phyloP scores from a whole-genome alignment of 257 asterid species.

The Lavandula angustifolia region DNA sequence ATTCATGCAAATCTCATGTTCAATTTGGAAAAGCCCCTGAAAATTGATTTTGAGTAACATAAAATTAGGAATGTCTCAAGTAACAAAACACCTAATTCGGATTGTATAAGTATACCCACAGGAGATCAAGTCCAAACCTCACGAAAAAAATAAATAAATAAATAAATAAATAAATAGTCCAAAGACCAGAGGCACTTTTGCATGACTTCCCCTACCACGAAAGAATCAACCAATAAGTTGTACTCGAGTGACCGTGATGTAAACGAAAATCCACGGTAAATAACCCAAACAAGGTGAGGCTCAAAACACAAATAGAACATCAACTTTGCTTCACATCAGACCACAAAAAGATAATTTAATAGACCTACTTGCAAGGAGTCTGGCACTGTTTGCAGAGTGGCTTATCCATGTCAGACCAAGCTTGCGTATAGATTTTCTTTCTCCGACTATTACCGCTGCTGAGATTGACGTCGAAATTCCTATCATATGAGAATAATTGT shows the following conservation, averaged over 20 bases:
- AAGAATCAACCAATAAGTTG: slow-evolving; percentile 25
- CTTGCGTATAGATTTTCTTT: slow-evolving; percentile 71
- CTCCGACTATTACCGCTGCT: slow-evolving; percentile 49
- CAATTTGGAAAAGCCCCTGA: slow-evolving; percentile 83
- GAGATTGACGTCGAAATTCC: slow-evolving; percentile 63
- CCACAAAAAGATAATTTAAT: slow-evolving; percentile 5
- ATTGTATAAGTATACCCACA: slow-evolving; percentile 12
- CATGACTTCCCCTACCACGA: slow-evolving; percentile 62
- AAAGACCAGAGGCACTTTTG: slow-evolving; percentile 79
- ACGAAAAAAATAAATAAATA: slow-evolving; percentile 73
- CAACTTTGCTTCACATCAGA: too few relatives aligned
- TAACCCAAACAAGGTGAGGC: too few relatives aligned
- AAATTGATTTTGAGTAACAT: slow-evolving; percentile 35
- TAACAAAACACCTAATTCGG: slow-evolving; percentile 18
- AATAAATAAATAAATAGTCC: slow-evolving; percentile 70
- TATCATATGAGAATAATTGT: slow-evolving; percentile 24
- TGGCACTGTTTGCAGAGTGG: slow-evolving; percentile 98
- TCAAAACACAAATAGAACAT: too few relatives aligned
- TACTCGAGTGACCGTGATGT: too few relatives aligned
- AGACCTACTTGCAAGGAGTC: slow-evolving; percentile 78
- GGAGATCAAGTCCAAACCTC: slow-evolving; percentile 52
- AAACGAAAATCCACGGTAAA: too few relatives aligned
- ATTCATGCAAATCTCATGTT: slow-evolving; percentile 75
- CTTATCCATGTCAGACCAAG: slow-evolving; percentile 79
- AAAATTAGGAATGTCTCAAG: slow-evolving; percentile 17